Base-by-base conservation (phyloP, 805 yeast species). In the Myxozyma geophila region DNA sequence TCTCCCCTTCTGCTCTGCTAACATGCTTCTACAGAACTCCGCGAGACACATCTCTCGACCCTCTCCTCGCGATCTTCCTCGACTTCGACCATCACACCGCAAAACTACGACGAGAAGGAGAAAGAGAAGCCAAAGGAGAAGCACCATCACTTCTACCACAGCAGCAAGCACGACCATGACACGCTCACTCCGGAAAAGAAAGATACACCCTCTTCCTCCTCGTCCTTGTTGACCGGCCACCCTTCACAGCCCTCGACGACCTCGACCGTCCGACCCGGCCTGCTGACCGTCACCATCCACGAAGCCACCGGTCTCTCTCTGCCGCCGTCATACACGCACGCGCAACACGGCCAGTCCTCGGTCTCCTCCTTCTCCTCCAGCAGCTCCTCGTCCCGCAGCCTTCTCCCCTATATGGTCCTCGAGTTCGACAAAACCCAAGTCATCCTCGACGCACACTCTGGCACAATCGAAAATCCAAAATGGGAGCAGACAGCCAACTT, bases 371-470 rank as follows among this genome's bases (percentile, higher is more conserved):
- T 50, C 52, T 53, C 63, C 10, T 19, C 66, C 28, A 28, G 59
- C n/a, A 36, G 21, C 51, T 21, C 54, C 43, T n/a, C 59, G 9
- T 48, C 58, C 12, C 61, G 67, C 36, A 48, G 66, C 85, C 85
- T 69, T 84, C 95, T 17, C 81, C 96, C 64, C 82, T 95, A 44
- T 90, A 90, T 92, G 72, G 91, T 96, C 1, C 81, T 95, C 51
- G 99, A 95, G 76, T 93, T 92, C 74, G 99, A 95, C 77, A 95
- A 95, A 76, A 91, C 93, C 56, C 95, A 92, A 69, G 88, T 95
- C 67, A 83, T 92, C 15, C 86, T 93, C 56, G 96, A 92, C 70
- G 95, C 98, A 1, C 85, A 87, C 36, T 85, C 89, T 58, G 97
- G 97, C 46, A 85, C 96, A 0, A 85, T 91, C 64, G 83, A 84